A percentile compares a stretch with the other conserved stretches of the same genome.
Conservation (phyloP, 352 stramenopile species). For the Globisporangium orthogonon region DNA sequence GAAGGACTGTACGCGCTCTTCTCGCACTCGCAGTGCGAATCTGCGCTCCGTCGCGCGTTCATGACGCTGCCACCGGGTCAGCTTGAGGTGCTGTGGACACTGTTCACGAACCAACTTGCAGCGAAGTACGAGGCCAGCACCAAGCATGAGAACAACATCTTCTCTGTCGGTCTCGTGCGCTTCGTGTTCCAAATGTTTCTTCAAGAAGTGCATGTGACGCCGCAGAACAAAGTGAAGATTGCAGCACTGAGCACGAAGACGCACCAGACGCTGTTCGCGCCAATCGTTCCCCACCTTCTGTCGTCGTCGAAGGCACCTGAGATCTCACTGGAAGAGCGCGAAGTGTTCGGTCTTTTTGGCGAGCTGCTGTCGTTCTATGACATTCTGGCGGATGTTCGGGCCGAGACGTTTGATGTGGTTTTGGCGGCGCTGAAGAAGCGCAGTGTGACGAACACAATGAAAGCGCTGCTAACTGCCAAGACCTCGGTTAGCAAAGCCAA, state of each 20-base stretch:
- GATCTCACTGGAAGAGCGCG: conserved; percentile 41
- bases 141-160: conserved; percentile 4
- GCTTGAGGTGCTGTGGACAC: conserved; percentile 65
- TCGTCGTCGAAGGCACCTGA: conserved; percentile 4
- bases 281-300: conserved; percentile 19
- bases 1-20: conserved; percentile 52
- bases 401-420: conserved; percentile 41
- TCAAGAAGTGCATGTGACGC: conserved; percentile 77
- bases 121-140: conserved; percentile 14
- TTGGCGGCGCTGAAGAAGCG: conserved; percentile 33
- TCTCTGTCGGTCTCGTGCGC: conserved; percentile 43
- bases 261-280: conserved; percentile 41
- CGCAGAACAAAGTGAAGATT: conserved; percentile 64
- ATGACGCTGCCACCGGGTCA: conserved; percentile 70
- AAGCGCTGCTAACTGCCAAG: conserved; percentile 26
- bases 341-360: conserved; percentile 70
- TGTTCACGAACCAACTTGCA: conserved; percentile 48
- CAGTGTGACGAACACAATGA: conserved; percentile 27
- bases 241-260: conserved; percentile 38
- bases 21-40: conserved; percentile 30
- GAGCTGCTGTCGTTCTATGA: conserved; percentile 72
- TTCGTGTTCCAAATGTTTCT: conserved; percentile 73
- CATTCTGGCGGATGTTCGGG: conserved; percentile 26
- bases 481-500: conserved; percentile 6
- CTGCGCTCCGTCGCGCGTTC: conserved; percentile 57